phyloP scores from a whole-genome alignment of 2,329 filamentous ascomycete species.

The Sordariomycetes sp. region DNA sequence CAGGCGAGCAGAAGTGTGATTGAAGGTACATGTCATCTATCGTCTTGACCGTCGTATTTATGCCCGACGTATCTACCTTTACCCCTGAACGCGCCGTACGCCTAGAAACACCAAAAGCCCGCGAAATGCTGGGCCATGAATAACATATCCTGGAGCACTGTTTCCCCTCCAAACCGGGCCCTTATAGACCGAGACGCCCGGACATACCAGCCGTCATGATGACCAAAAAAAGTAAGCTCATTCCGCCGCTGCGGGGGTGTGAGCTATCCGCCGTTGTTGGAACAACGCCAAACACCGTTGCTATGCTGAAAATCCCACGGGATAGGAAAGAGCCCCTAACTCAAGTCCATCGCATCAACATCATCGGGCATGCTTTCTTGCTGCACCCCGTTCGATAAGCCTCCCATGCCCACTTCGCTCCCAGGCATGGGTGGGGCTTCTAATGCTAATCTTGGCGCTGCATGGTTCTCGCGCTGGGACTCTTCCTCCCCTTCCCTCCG shows the following conservation, averaged over 20 bases:
- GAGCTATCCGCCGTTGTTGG: not conserved
- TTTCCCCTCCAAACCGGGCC: no score
- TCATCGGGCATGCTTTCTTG: conserved; percentile 24
- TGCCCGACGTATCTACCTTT: no score
- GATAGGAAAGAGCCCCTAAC: conserved; percentile 19
- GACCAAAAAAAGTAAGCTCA: not conserved
- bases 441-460: not conserved
- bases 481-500: conserved; percentile 44
- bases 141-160: no score
- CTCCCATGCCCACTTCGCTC: not conserved
- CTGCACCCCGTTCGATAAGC: conserved; percentile 8
- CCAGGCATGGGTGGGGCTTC: conserved; percentile 2
- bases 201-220: not conserved
- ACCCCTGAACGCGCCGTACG: no score
- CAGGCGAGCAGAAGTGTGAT: no score
- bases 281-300: not conserved
- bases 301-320: not conserved
- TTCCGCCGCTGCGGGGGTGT: not conserved
- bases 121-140: no score
- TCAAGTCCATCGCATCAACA: conserved; percentile 58
- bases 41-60: no score
- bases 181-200: not conserved
- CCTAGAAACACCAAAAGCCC: no score
- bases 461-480: conserved; percentile 15
- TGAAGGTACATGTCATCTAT: no score